Conservation (phyloP, 2,329 filamentous ascomycete genomes). For the Trichoderma endophyticum region DNA sequence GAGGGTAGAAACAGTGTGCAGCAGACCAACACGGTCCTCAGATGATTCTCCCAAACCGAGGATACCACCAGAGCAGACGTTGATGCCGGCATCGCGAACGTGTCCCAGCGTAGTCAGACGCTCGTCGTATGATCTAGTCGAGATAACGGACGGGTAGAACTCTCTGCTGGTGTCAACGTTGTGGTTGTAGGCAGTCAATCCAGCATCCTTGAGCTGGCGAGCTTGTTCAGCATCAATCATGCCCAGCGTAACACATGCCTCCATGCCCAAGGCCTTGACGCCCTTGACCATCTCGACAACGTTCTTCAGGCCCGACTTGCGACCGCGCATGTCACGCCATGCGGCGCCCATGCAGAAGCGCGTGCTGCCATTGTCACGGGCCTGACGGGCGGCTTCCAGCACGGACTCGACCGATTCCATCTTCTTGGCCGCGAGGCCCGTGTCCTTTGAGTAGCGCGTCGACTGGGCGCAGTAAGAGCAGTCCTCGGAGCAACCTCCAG, state of each 20-base stretch:
- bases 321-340: slow-evolving; percentile 90
- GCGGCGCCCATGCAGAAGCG: slow-evolving; percentile 95
- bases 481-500: slow-evolving; percentile 86
- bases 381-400: slow-evolving; percentile 70
- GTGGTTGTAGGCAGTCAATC: slow-evolving; percentile 90
- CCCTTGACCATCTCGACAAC: slow-evolving; percentile 83
- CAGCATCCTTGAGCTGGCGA: slow-evolving; percentile 75
- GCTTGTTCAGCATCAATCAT: slow-evolving; percentile 86
- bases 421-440: slow-evolving; percentile 76
- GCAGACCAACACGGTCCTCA: slow-evolving; percentile 75
- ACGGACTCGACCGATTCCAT: slow-evolving; percentile 78
- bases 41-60: slow-evolving; percentile 78
- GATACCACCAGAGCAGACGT: slow-evolving; percentile 87
- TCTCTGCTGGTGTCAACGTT: slow-evolving; percentile 89
- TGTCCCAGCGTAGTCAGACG: slow-evolving; percentile 74
- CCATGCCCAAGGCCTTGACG: slow-evolving; percentile 79
- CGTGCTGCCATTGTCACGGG: slow-evolving; percentile 80
- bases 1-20: slow-evolving; percentile 78
- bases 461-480: slow-evolving; percentile 93
- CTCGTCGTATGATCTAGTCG: slow-evolving; percentile 84
- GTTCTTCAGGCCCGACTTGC: slow-evolving; percentile 78
- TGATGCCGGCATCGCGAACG: slow-evolving; percentile 81
- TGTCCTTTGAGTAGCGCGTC: slow-evolving; percentile 71
- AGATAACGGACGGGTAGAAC: slow-evolving; percentile 83
- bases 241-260: slow-evolving; percentile 87